Evolutionary conservation across 768 basidiomycete genomes (phyloP).

Genomic region (Pholiota microspora): DNA sequence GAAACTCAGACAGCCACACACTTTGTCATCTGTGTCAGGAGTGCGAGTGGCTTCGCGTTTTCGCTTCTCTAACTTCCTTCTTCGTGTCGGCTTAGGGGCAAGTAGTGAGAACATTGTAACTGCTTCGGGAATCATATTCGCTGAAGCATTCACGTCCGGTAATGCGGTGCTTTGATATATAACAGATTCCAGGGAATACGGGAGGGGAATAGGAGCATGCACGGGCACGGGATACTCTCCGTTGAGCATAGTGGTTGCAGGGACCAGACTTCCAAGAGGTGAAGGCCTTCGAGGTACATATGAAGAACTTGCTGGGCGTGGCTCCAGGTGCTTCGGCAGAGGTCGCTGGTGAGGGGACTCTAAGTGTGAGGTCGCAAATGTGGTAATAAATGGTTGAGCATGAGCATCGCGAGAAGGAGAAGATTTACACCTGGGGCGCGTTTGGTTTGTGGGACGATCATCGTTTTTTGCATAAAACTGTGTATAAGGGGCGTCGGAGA

Average conservation of each 20-base stretch:
- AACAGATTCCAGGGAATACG: too few species aligned
- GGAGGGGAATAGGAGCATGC: too few species aligned
- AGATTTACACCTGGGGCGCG: neutral
- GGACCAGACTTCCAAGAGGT: neutral
- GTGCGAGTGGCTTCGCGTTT: neutral
- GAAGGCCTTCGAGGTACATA: neutral
- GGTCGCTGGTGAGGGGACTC: neutral
- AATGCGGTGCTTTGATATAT: too few species aligned
- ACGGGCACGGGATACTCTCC: neutral
- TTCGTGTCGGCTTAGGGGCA: neutral
- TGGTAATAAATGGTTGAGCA: neutral
- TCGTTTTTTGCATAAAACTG: neutral
- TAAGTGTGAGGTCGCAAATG: too few species aligned
- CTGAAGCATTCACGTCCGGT: too few species aligned
- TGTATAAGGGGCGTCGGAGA: neutral
- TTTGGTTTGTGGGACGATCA: neutral
- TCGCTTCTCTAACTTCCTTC: neutral
- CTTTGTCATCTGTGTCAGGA: neutral
- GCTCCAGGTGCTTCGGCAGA: neutral
- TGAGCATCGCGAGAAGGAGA: neutral
- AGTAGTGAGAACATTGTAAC: neutral
- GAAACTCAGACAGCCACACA: neutral
- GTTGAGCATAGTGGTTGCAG: neutral
- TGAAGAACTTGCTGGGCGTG: neutral
- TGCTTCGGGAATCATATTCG: neutral